Conservation (phyloP, 1,284 basidiomycete genomes). For the Trichosporon coremiiforme region DNA sequence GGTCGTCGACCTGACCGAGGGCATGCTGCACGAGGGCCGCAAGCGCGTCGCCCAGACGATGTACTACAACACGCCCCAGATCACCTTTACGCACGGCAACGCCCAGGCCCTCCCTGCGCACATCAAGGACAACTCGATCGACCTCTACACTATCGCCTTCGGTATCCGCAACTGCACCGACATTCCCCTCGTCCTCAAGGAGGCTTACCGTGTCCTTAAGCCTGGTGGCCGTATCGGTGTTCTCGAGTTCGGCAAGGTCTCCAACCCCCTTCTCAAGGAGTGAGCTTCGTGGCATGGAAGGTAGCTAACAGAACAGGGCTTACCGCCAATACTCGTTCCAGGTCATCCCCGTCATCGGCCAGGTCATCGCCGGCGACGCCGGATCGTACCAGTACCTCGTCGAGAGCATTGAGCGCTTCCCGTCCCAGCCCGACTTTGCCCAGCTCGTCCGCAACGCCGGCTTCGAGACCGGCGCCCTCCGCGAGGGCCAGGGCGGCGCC, state of each 20-base stretch:
- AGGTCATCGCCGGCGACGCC: conserved; percentile 91
- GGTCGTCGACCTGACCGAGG: conserved; percentile 90
- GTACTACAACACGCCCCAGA: conserved; percentile 91
- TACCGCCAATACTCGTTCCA: conserved; percentile 98
- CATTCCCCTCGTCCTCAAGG: conserved; percentile 80
- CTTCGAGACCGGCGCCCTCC: conserved; percentile 70
- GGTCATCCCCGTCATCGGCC: conserved; percentile 90
- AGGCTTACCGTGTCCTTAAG: conserved; percentile 93
- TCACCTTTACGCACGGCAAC: conserved; percentile 90
- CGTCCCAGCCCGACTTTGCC: conserved; percentile 85
- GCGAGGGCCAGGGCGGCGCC: conserved; percentile 77
- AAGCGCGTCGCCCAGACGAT: conserved; percentile 91
- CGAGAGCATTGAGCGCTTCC: conserved; percentile 95
- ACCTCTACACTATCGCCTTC: conserved; percentile 98
- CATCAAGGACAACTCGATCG: conserved; percentile 75
- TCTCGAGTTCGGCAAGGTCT: conserved; percentile 94
- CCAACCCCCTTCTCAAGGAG: conserved; percentile 83
- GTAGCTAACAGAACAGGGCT: conserved; percentile 60
- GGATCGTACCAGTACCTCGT: conserved; percentile 97
- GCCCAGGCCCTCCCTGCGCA: conserved; percentile 75
- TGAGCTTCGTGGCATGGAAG: conserved; percentile 57
- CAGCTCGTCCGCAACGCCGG: conserved; percentile 76
- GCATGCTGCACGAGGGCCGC: conserved; percentile 93
- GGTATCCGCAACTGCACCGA: conserved; percentile 98
- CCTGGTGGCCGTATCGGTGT: conserved; percentile 95